Evolutionary conservation across 495 filamentous ascomycete genomes (phyloP).

Genomic region (Parathielavia hyrcaniae): DNA sequence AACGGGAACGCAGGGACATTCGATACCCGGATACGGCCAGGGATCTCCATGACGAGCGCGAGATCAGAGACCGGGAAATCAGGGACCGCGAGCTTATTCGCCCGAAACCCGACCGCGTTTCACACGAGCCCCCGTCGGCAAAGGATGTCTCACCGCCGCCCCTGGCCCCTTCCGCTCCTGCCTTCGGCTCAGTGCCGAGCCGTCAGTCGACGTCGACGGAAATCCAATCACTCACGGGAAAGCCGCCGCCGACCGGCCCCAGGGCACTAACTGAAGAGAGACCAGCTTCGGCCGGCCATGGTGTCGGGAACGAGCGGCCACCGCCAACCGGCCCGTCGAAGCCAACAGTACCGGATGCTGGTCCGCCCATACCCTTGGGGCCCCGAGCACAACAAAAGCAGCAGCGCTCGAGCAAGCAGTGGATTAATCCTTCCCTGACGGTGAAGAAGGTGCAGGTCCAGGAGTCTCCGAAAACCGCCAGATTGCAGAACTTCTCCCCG

Average conservation of each 20-base stretch:
- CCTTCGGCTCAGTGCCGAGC: slow-evolving; percentile 63
- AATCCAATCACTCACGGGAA: slow-evolving; percentile 38
- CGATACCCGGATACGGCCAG: slow-evolving; percentile 43
- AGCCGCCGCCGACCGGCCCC: slow-evolving; percentile 47
- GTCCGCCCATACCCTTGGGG: slow-evolving; percentile 52
- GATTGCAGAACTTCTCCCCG: slow-evolving; percentile 41
- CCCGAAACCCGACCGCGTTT: slow-evolving; percentile 39
- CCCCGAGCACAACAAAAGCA: slow-evolving; percentile 47
- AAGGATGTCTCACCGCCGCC: slow-evolving; percentile 61
- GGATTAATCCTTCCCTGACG: slow-evolving; percentile 51
- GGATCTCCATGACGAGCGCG: slow-evolving; percentile 51
- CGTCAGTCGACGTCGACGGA: slow-evolving; percentile 36
- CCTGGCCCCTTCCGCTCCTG: slow-evolving; percentile 73
- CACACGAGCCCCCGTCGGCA: slow-evolving; percentile 42
- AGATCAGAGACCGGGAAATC: slow-evolving; percentile 36
- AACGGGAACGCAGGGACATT: slow-evolving; percentile 42
- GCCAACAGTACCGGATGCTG: slow-evolving; percentile 46
- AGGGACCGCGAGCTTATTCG: slow-evolving; percentile 42
- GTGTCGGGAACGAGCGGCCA: slow-evolving; percentile 28
- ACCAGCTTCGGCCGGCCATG: slow-evolving; percentile 32
- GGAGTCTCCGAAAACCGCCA: slow-evolving; percentile 40
- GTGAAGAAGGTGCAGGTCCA: slow-evolving; percentile 35
- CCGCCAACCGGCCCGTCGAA: slow-evolving; percentile 45
- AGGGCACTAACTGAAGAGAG: slow-evolving; percentile 46
- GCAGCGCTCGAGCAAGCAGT: slow-evolving; percentile 51